A percentile compares a stretch with the other conserved stretches of the same genome.
Evolutionary conservation across 192 early-diverging fungal species (phyloP).

Genomic region (Paraglomus brasilianum): DNA sequence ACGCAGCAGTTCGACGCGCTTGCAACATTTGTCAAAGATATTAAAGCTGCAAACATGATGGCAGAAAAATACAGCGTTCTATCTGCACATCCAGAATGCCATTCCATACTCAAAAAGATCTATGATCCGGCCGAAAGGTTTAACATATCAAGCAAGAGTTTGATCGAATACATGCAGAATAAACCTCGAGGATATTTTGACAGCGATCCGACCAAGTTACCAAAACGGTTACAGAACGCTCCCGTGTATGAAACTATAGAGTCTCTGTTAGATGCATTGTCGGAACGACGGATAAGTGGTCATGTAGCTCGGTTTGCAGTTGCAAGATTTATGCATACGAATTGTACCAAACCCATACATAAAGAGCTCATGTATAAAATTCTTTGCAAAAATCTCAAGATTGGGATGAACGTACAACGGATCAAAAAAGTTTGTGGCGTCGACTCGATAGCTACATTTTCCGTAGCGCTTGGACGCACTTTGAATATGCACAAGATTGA

Average conservation of each 20-base stretch:
- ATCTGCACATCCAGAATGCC: constrained; percentile 16
- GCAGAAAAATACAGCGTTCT: constrained; percentile 29
- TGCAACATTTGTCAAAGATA: constrained; percentile 29
- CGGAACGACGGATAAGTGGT: constrained; percentile 33
- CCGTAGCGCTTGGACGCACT: constrained; percentile 33
- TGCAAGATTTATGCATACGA: constrained; percentile 32
- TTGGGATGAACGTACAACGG: constrained; percentile 29
- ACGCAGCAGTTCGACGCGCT: constrained; percentile 27
- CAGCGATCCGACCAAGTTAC: background rate
- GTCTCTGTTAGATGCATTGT: constrained; percentile 28
- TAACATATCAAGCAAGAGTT: background rate
- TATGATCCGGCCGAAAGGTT: constrained; percentile 35
- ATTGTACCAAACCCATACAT: constrained; percentile 2
- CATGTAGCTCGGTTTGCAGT: constrained; percentile 31
- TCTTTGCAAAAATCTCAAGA: constrained; percentile 38
- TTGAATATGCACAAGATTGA: constrained; percentile 4
- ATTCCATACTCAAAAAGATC: constrained; percentile 35
- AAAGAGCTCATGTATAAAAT: constrained; percentile 36
- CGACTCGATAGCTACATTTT: constrained; percentile 23
- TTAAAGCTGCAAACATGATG: constrained; percentile 22
- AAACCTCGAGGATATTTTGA: constrained; percentile 25
- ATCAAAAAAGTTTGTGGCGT: constrained; percentile 29
- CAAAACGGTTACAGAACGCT: background rate
- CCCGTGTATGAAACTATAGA: constrained; percentile 22
- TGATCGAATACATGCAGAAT: constrained; percentile 30